Evolutionary conservation across 2,329 filamentous ascomycete species (phyloP).

Genomic region (Paramyrothecium roridum): DNA sequence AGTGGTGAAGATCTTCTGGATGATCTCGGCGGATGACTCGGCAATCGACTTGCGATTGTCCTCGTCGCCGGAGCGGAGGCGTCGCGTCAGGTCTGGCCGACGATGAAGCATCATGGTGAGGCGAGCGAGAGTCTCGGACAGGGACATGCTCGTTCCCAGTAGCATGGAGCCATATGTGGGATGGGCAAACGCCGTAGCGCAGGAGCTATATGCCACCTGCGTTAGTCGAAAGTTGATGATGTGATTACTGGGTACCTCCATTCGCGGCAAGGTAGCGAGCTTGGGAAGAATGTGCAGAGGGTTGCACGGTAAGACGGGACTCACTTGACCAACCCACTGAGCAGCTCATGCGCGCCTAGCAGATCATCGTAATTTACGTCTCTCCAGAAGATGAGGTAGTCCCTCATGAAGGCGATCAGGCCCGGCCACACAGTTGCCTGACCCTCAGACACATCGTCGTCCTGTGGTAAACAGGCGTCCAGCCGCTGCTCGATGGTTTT

Average conservation of each 20-base stretch:
- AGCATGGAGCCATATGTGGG: constrained; percentile 77
- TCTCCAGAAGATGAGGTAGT: constrained; percentile 77
- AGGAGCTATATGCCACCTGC: constrained; percentile 58
- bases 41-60: constrained; percentile 75
- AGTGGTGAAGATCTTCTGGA: constrained; percentile 87
- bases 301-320: constrained; percentile 25
- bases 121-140: constrained; percentile 76
- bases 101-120: constrained; percentile 83
- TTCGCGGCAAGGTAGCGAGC: not conserved
- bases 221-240: not conserved
- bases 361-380: constrained; percentile 77
- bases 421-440: constrained; percentile 69
- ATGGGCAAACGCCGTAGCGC: constrained; percentile 77
- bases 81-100: constrained; percentile 70
- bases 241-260: no score
- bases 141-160: constrained; percentile 77
- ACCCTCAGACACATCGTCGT: constrained; percentile 61
- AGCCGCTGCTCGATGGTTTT: constrained; percentile 61
- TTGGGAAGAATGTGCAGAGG: not conserved
- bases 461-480: constrained; percentile 60
- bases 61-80: constrained; percentile 60
- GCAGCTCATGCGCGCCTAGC: constrained; percentile 68
- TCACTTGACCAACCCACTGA: constrained; percentile 74
- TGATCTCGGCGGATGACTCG: constrained; percentile 82
- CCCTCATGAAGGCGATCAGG: constrained; percentile 74